Evolutionary conservation across 106 monocot species (phyloP).

Genomic region (Iris macrosiphon): DNA sequence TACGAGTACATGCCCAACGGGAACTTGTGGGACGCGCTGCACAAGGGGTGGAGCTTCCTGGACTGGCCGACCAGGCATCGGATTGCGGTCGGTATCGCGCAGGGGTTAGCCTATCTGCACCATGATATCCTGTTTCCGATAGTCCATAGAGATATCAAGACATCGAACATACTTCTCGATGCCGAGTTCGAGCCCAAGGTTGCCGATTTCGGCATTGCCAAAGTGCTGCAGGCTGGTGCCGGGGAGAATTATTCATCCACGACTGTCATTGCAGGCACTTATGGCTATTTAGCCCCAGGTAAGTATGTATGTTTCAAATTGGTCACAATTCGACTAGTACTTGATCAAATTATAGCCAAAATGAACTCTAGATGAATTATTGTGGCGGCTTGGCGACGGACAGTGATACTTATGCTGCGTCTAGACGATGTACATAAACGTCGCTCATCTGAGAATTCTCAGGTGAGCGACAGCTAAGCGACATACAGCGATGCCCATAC

Average conservation of each 20-base stretch:
- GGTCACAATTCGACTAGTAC: background rate
- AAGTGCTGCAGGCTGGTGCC: conserved; percentile 68
- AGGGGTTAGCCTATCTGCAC: conserved; percentile 86
- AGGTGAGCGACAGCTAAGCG: too few relatives aligned
- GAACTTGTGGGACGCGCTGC: conserved; percentile 92
- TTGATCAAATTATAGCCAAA: background rate
- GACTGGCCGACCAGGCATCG: conserved; percentile 75
- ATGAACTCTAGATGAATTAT: background rate
- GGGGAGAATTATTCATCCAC: conserved; percentile 43
- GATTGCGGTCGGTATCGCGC: conserved; percentile 75
- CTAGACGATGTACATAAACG: too few relatives aligned
- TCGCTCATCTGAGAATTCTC: too few relatives aligned
- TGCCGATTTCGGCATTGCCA: conserved; percentile 93
- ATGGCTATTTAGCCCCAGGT: conserved; percentile 96
- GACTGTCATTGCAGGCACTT: conserved; percentile 72
- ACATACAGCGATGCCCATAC: too few relatives aligned
- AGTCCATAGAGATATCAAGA: conserved; percentile 89
- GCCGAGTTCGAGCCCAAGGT: conserved; percentile 87
- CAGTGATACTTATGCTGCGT: too few relatives aligned
- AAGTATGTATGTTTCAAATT: background rate
- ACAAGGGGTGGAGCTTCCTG: conserved; percentile 44
- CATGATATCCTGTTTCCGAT: conserved; percentile 85
- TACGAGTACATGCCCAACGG: conserved; percentile 99
- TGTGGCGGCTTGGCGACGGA: too few relatives aligned
- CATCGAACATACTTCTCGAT: conserved; percentile 86